A percentile compares a stretch with the other conserved stretches of the same genome.
Evolutionary conservation across 2,329 filamentous ascomycete genomes (phyloP).

Genomic region (Tolypocladium capitatum): DNA sequence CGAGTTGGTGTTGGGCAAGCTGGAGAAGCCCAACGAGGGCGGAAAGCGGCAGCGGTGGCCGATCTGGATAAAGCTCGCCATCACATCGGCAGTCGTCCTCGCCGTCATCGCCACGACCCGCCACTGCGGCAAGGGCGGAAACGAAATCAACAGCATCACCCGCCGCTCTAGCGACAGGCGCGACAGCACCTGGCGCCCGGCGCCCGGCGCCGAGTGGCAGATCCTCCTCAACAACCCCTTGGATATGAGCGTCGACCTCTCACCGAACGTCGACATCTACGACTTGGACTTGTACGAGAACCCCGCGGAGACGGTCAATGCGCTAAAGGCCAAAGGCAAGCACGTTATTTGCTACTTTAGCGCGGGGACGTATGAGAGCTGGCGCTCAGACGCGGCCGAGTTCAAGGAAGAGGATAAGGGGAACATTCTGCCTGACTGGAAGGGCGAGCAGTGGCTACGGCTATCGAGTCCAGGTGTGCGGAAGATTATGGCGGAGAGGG

Average conservation of each 20-base stretch:
- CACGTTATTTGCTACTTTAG: conserved; percentile 66
- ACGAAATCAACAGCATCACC: too few species aligned
- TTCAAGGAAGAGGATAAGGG: conserved; percentile 46
- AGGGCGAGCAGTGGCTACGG: conserved; percentile 55
- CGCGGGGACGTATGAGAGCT: conserved; percentile 54
- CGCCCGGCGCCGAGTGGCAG: too few species aligned
- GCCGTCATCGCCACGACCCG: too few species aligned
- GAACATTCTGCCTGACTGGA: conserved; percentile 38
- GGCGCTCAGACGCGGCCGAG: conserved; percentile 40
- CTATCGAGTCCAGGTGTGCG: conserved; percentile 43
- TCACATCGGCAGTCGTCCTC: too few species aligned
- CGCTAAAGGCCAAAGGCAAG: conserved; percentile 42
- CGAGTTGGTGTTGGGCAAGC: too few species aligned
- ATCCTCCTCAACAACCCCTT: conserved; percentile 39
- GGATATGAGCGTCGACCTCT: conserved; percentile 20
- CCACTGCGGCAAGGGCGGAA: too few species aligned
- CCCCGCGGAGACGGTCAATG: conserved; percentile 26
- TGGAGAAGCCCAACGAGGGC: too few species aligned
- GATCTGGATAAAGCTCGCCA: too few species aligned
- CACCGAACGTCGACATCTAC: conserved; percentile 34
- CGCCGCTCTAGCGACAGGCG: too few species aligned
- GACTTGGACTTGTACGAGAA: conserved; percentile 44
- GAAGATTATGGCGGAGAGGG: conserved; percentile 48
- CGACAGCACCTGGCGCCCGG: too few species aligned
- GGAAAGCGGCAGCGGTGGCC: too few species aligned